Conservation (phyloP, 2,329 filamentous ascomycete species). For the Diplodia intermedia region DNA sequence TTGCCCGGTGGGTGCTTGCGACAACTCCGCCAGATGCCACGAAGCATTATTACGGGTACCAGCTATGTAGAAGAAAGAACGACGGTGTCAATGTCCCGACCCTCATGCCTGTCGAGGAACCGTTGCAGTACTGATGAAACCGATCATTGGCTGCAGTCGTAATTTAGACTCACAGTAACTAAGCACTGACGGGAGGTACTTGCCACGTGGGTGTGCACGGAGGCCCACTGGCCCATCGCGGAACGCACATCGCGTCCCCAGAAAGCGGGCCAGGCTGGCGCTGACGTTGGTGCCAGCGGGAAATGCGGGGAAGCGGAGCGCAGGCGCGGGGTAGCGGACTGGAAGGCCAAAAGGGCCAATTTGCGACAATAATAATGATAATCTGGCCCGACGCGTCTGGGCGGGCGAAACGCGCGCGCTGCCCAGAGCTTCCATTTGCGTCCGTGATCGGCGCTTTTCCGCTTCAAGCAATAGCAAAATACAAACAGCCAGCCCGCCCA, state of each 20-base stretch:
- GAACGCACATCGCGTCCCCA: neutral
- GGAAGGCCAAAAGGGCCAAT: neutral
- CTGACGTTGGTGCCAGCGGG: neutral
- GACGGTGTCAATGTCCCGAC: too few relatives aligned
- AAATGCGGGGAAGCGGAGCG: neutral
- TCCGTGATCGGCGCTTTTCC: conserved; percentile 14
- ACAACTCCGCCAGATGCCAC: too few relatives aligned
- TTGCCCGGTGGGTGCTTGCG: neutral
- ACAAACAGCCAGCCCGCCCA: neutral
- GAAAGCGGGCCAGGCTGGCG: neutral
- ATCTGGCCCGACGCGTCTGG: neutral
- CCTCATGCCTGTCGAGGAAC: too few relatives aligned
- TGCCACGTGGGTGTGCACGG: neutral
- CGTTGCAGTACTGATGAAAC: too few relatives aligned
- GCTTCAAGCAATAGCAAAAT: conserved; percentile 1
- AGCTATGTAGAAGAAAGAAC: too few relatives aligned
- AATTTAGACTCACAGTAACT: neutral
- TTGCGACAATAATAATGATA: neutral
- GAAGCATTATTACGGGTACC: too few relatives aligned
- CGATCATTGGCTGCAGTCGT: too few relatives aligned
- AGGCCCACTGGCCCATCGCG: too few relatives aligned
- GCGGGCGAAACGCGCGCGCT: neutral
- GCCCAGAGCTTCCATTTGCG: conserved; percentile 4
- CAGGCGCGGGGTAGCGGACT: neutral
- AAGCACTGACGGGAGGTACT: neutral